Conservation (phyloP, 495 filamentous ascomycete genomes). For the Trypethelium eluteriae region DNA sequence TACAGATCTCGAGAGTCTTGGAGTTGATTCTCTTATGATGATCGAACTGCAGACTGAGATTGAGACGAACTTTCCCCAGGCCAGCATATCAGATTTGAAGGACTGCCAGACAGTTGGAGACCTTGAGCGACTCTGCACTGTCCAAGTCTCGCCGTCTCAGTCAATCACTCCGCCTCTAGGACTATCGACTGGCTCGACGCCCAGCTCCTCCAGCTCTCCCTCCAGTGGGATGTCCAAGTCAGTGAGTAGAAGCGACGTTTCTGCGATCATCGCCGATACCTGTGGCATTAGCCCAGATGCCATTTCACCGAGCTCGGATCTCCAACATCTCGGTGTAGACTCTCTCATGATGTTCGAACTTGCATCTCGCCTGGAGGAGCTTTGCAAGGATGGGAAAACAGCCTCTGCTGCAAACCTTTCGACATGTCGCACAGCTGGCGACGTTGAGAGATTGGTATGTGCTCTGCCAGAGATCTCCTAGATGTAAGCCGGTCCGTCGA, state of each 20-base stretch:
- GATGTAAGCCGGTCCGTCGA: constrained; percentile 10
- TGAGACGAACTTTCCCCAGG: constrained; percentile 3
- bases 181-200: constrained; percentile 3
- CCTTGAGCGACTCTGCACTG: constrained; percentile 9
- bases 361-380: constrained; percentile 8
- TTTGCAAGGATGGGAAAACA: constrained; percentile 9
- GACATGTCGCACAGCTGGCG: constrained; percentile 9
- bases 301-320: constrained; percentile 9
- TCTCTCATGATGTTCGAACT: constrained; percentile 8
- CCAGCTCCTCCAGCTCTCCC: constrained; percentile 8
- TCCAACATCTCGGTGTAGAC: constrained; percentile 8
- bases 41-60: constrained; percentile 11
- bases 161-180: constrained; percentile 7
- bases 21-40: constrained; percentile 12
- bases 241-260: constrained; percentile 5
- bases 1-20: constrained; percentile 10
- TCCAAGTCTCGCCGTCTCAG: constrained; percentile 7
- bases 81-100: constrained; percentile 2
- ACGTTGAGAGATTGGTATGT: constrained; percentile 13
- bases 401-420: constrained; percentile 12
- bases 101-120: constrained; percentile 8
- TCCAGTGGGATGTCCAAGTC: background rate
- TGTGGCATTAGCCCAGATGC: constrained; percentile 9
- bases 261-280: constrained; percentile 11
- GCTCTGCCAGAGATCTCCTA: constrained; percentile 8